Conservation (phyloP, 177 flowering plant genomes). For the Vitis hybrid region DNA sequence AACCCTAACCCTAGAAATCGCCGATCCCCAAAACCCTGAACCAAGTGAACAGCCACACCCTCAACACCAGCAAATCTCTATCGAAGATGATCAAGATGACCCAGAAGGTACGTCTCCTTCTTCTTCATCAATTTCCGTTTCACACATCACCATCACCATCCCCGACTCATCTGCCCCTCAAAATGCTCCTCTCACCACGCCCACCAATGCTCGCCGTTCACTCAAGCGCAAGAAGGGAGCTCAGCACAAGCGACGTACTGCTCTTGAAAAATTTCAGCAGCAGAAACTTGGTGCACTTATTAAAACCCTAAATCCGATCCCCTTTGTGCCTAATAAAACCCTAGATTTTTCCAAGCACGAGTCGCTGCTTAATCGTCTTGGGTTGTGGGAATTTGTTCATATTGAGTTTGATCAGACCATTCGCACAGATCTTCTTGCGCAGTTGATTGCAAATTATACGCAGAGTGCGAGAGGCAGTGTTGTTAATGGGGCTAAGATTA, state of each 20-base stretch:
- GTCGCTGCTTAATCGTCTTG: conserved; percentile 50
- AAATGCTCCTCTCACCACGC: conserved; percentile 10
- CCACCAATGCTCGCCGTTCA: conserved; percentile 21
- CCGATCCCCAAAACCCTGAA: conserved; percentile 8
- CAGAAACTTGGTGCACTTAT: conserved; percentile 39
- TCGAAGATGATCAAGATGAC: conserved; percentile 6
- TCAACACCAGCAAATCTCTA: neutral
- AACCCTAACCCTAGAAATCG: conserved; percentile 23
- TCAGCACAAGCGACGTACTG: conserved; percentile 19
- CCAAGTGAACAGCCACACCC: neutral
- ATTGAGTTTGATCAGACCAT: conserved; percentile 53
- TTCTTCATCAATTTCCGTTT: conserved; percentile 6
- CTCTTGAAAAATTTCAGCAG: conserved; percentile 36
- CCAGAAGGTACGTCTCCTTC: conserved; percentile 6
- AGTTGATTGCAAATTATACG: conserved; percentile 50
- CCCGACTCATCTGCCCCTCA: conserved; percentile 6
- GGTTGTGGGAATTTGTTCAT: conserved; percentile 83
- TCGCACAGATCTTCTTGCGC: conserved; percentile 52
- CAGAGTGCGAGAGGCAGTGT: conserved; percentile 26
- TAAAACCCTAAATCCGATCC: conserved; percentile 45
- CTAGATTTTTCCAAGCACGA: conserved; percentile 60
- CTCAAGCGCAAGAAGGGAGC: conserved; percentile 32
- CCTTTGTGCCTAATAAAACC: conserved; percentile 54
- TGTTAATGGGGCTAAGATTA: conserved; percentile 46
- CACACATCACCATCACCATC: conserved; percentile 2